Evolutionary conservation across 768 basidiomycete genomes (phyloP).

Genomic region (Kwoniella pini): DNA sequence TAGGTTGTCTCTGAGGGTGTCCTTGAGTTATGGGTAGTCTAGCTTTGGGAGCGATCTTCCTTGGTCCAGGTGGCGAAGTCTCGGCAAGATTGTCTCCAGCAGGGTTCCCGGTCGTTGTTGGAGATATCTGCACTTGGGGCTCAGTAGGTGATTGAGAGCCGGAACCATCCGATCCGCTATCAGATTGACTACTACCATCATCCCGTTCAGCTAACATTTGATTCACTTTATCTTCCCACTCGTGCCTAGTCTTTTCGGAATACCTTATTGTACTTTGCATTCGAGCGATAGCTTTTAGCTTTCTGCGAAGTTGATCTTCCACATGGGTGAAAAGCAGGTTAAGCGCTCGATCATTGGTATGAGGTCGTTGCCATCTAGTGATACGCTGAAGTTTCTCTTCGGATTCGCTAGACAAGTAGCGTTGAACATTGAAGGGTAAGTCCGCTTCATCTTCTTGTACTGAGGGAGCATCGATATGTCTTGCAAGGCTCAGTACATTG

Average conservation of each 20-base stretch:
- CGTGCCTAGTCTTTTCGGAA: conserved; percentile 92
- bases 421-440: conserved; percentile 88
- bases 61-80: conserved; percentile 38
- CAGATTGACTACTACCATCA: conserved; percentile 59
- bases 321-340: conserved; percentile 80
- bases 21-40: conserved; percentile 48
- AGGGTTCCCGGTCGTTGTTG: conserved; percentile 33
- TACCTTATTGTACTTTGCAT: conserved; percentile 97
- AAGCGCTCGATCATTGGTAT: conserved; percentile 81
- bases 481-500: conserved; percentile 75
- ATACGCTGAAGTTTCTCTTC: conserved; percentile 82
- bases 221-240: conserved; percentile 90
- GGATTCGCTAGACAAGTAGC: conserved; percentile 82
- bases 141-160: conserved; percentile 18
- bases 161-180: conserved; percentile 55
- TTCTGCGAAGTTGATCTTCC: conserved; percentile 85
- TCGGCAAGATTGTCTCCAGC: conserved; percentile 37
- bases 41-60: conserved; percentile 49
- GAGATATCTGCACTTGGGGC: conserved; percentile 3
- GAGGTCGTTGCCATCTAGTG: conserved; percentile 81
- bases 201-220: conserved; percentile 66
- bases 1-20: conserved; percentile 35
- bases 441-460: conserved; percentile 81
- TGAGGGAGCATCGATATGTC: conserved; percentile 80
- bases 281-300: conserved; percentile 90